Percentiles rank a stretch among this genome's conserved stretches.
These are phyloP conservation scores for Blastocystis sp. DNA, from an alignment of 352 stramenopile species.

Conservation along the genomic window DNA sequence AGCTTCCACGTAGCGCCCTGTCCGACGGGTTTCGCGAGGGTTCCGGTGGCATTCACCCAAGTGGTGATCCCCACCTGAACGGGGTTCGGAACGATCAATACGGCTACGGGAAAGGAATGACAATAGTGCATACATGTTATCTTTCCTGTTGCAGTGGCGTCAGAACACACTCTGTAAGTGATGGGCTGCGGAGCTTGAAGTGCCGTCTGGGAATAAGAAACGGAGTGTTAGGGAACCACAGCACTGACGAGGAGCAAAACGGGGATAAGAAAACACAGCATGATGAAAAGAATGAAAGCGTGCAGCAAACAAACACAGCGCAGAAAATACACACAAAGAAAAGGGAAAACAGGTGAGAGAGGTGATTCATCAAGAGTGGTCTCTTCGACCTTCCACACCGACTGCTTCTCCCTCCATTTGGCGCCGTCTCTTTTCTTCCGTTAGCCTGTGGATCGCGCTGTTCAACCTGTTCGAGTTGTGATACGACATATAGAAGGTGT, in stretches of 20 bases:
- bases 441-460: neutral
- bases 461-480: neutral
- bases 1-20: slow-evolving; percentile 43
- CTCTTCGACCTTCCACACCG: neutral
- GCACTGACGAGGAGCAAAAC: neutral
- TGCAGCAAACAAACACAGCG: neutral
- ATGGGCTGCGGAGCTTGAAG: neutral
- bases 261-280: neutral
- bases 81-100: neutral
- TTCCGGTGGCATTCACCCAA: neutral
- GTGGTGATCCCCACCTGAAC: neutral
- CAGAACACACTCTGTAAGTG: neutral
- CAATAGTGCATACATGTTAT: neutral
- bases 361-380: neutral
- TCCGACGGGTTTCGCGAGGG: neutral
- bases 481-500: neutral
- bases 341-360: neutral
- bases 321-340: neutral
- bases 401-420: neutral
- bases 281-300: neutral
- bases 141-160: neutral
- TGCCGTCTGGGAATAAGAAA: neutral
- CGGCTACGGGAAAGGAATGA: neutral
- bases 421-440: neutral
- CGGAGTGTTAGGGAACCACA: neutral